Base-by-base conservation (phyloP, 352 stramenopile species). In the Phytophthora kernoviae region DNA sequence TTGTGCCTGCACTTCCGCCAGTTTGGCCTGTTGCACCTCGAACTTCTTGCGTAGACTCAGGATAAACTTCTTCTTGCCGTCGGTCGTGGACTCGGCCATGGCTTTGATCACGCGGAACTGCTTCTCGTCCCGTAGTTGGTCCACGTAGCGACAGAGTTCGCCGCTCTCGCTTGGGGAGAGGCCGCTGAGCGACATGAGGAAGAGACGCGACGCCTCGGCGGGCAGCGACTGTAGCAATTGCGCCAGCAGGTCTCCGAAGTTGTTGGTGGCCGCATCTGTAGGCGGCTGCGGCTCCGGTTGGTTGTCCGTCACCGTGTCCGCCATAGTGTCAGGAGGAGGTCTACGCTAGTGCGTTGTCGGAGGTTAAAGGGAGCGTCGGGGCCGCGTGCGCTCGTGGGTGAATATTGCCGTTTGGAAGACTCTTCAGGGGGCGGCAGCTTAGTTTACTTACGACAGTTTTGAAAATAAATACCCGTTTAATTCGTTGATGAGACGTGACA, bases 101-200 rank as follows among this genome's bases (percentile, higher is more conserved):
- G 85, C 83, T 39, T 88, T 86, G 54, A 94, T 91, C 53, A 94
- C 85, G 32, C 85, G 85, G 61, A 89, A 94, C 72, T 94, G 84
- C 63, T 94, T 94, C 62, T 91, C 79, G 33, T 85, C 77, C 21
- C 85, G 81, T 57, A 94, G 73, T 41, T 74, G 75, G 46, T 76
- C 66, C 42, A 94, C 78, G 47, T 94, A 91, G 41, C 80, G 77
- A 41, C 83, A 90, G 39, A 94, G 76, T 54, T 93, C 81, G 63
- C 82, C 70, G 56, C 77, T 90, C 55, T 94, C 85, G 20, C 74
- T 68, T 1, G 85, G 77, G 24, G 81, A 90, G 14, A 94, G 66
- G 0, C 85, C 85, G 27, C 81, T 88, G 30, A 94, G 77, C 53
- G 83, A 88, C 65, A 79, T 77, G 45, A 94, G 73, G 62, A 94